Conservation (phyloP, 2,329 filamentous ascomycete genomes). For the Trichoderma koningiopsis region DNA sequence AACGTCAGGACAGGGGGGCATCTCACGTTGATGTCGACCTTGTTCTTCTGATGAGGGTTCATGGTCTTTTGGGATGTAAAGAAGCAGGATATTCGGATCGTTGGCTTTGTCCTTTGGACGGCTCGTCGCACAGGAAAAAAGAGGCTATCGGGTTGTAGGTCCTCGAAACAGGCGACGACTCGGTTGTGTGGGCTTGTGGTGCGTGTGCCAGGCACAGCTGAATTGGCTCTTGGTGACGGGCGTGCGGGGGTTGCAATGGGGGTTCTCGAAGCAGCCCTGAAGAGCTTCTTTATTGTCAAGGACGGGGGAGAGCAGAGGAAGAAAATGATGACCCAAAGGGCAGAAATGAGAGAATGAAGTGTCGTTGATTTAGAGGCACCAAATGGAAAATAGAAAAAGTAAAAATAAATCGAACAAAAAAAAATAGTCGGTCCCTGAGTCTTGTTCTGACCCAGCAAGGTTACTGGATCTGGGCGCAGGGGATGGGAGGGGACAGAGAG, state of each 20-base stretch:
- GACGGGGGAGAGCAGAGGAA: not conserved
- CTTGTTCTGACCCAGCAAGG: not conserved
- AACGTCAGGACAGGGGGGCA: not conserved
- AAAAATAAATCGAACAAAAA: not conserved
- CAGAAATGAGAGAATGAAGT: not conserved
- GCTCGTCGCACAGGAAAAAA: slow-evolving; percentile 9
- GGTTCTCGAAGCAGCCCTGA: not conserved
- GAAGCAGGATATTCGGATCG: not conserved
- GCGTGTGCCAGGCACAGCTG: slow-evolving; percentile 2
- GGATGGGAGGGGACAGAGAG: slow-evolving; percentile 6
- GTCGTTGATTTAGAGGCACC: not conserved
- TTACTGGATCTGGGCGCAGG: not conserved
- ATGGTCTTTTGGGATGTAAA: slow-evolving; percentile 50
- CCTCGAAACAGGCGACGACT: not conserved
- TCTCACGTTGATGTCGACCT: slow-evolving; percentile 88
- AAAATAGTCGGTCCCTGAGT: slow-evolving; percentile 20
- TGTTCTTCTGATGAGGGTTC: slow-evolving; percentile 98
- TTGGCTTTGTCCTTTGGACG: not conserved
- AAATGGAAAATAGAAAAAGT: not conserved
- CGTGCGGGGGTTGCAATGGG: not conserved
- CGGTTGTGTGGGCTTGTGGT: not conserved
- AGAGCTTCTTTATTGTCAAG: not conserved
- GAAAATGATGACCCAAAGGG: not conserved
- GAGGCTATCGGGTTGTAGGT: not conserved
- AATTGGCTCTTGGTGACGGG: not conserved